These are phyloP conservation scores for Pterocarpus macrocarpus DNA, from an alignment of 306 rosid species.

Conservation along the genomic window DNA sequence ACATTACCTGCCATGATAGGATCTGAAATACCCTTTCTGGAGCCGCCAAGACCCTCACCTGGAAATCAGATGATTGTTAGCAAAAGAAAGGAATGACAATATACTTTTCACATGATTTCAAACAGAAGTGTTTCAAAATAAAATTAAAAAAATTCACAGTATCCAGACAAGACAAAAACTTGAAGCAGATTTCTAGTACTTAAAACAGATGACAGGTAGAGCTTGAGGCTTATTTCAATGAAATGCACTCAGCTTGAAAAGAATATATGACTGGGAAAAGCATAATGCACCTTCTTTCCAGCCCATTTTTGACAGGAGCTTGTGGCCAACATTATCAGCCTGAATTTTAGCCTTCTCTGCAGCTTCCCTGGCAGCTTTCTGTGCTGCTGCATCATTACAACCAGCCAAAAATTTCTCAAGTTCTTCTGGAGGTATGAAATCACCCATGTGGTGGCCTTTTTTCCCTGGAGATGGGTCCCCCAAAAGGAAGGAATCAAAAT, in stretches of 20 bases:
- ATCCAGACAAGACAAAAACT: too few species aligned
- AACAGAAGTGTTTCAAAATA: too few species aligned
- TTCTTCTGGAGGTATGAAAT: constrained; percentile 92
- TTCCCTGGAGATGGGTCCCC: constrained; percentile 56
- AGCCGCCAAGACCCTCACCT: constrained; percentile 98
- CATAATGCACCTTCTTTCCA: constrained; percentile 87
- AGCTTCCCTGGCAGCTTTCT: constrained; percentile 77
- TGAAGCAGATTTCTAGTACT: too few species aligned
- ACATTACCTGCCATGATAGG: constrained; percentile 95
- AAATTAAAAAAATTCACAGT: too few species aligned
- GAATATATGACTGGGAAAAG: neutral
- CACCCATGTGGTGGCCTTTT: constrained; percentile 99
- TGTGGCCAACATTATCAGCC: constrained; percentile 98
- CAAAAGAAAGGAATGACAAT: neutral
- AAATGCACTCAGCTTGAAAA: too few species aligned
- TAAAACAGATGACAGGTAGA: too few species aligned
- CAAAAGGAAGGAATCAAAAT: constrained; percentile 36
- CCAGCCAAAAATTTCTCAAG: constrained; percentile 88
- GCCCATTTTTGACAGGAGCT: constrained; percentile 91
- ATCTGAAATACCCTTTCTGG: constrained; percentile 87
- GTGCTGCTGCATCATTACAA: constrained; percentile 84
- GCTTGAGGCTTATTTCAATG: too few species aligned
- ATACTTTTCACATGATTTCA: too few species aligned
- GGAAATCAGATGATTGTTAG: constrained; percentile 44
- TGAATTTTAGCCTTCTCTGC: constrained; percentile 91